phyloP scores from a whole-genome alignment of 805 yeast species.

The Metschnikowia aberdeeniae region DNA sequence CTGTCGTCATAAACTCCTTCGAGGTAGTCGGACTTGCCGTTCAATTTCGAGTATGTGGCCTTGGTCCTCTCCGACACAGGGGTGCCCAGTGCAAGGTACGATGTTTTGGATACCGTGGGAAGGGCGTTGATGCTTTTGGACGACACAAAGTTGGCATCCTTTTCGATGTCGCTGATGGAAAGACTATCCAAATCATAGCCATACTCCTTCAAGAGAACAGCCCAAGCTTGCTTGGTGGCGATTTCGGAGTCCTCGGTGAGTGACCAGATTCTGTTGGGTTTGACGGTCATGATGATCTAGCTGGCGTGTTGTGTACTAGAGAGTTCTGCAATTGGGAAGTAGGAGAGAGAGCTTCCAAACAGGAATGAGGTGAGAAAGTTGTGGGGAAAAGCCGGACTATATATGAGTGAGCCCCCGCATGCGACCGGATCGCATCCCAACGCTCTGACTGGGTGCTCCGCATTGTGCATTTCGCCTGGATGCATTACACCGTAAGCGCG shows the following conservation, averaged over 20 bases:
- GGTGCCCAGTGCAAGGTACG: constrained; percentile 10
- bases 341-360: neutral
- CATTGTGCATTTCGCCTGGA: constrained; percentile 5
- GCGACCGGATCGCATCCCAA: neutral
- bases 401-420: constrained; percentile 2
- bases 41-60: constrained; percentile 7
- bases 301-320: too few relatives aligned
- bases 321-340: neutral
- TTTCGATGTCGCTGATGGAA: constrained; percentile 12
- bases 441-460: constrained; percentile 5
- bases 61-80: constrained; percentile 10
- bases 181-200: constrained; percentile 17
- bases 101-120: constrained; percentile 10
- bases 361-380: neutral
- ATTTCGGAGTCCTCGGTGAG: constrained; percentile 52
- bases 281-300: constrained; percentile 6
- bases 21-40: constrained; percentile 9
- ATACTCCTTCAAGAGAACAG: constrained; percentile 48
- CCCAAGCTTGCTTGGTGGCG: constrained; percentile 68
- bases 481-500: neutral
- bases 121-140: constrained; percentile 13
- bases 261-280: constrained; percentile 18
- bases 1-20: constrained; percentile 11
- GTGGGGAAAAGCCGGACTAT: neutral
- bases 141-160: constrained; percentile 8